Conservation (phyloP, 371 early-diverging fungal species). For the Mucor sp. region DNA sequence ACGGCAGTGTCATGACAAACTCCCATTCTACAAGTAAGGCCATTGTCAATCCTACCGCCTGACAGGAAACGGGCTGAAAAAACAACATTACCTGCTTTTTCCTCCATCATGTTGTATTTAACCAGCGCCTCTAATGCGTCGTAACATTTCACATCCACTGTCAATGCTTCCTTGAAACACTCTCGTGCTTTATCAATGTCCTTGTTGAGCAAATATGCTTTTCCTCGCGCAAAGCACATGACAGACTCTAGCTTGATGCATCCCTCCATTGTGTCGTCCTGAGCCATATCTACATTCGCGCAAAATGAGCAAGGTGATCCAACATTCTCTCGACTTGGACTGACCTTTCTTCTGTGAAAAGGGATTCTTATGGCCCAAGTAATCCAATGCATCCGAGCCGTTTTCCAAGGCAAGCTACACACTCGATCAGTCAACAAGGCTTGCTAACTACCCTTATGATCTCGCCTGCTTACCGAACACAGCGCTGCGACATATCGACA, state of each 20-base stretch:
- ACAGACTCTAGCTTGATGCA: constrained; percentile 59
- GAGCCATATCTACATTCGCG: neutral
- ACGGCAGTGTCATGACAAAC: constrained; percentile 56
- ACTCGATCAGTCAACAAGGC: neutral
- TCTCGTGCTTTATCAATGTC: constrained; percentile 60
- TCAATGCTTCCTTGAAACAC: constrained; percentile 66
- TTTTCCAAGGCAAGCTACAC: constrained; percentile 57
- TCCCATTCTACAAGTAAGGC: constrained; percentile 53
- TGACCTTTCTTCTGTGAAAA: constrained; percentile 32
- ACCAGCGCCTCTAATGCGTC: constrained; percentile 70
- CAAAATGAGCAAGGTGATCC: neutral
- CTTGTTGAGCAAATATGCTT: constrained; percentile 53
- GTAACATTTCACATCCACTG: constrained; percentile 68
- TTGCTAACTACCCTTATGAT: too few species aligned
- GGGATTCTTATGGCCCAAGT: constrained; percentile 60
- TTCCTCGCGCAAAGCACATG: constrained; percentile 67
- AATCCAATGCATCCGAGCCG: constrained; percentile 61
- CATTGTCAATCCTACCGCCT: neutral
- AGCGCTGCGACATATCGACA: constrained; percentile 66
- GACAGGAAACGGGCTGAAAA: neutral
- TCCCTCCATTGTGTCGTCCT: constrained; percentile 7
- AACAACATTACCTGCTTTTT: constrained; percentile 62
- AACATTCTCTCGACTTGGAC: neutral
- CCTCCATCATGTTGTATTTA: constrained; percentile 61
- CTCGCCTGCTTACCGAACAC: constrained; percentile 53